phyloP scores from a whole-genome alignment of 2,329 filamentous ascomycete genomes.

The Arachnopeziza araneosa region DNA sequence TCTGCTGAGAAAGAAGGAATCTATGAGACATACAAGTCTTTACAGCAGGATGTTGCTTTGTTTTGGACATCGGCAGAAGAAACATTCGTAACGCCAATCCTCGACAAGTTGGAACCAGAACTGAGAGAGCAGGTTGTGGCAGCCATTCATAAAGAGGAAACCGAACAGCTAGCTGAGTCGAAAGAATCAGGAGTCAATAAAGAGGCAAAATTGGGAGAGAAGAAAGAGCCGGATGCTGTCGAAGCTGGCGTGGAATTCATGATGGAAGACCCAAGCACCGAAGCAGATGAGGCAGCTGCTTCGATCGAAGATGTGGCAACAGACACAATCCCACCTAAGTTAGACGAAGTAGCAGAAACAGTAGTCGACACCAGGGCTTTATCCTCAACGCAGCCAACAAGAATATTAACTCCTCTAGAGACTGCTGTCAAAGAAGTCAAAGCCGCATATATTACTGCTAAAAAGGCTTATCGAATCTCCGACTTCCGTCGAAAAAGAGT shows the following conservation, averaged over 20 bases:
- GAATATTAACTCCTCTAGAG: slow-evolving; percentile 46
- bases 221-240: too few relatives aligned
- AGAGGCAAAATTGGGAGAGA: too few relatives aligned
- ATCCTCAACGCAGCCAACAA: slow-evolving; percentile 2
- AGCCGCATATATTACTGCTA: slow-evolving; percentile 73
- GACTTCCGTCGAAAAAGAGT: slow-evolving; percentile 65
- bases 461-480: slow-evolving; percentile 78
- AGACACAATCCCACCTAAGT: neutral
- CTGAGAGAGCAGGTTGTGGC: slow-evolving; percentile 58
- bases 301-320: neutral
- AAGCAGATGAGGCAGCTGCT: neutral
- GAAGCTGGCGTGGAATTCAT: neutral
- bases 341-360: neutral
- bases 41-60: slow-evolving; percentile 69
- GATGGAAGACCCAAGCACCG: neutral
- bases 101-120: slow-evolving; percentile 57
- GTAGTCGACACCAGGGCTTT: too few relatives aligned
- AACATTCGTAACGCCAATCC: slow-evolving; percentile 67
- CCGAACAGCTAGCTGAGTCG: slow-evolving; percentile 13
- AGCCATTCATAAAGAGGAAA: slow-evolving; percentile 44
- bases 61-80: slow-evolving; percentile 85
- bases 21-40: slow-evolving; percentile 59
- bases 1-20: slow-evolving; percentile 68
- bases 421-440: slow-evolving; percentile 70
- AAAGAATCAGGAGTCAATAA: slow-evolving; percentile 4